A percentile compares a stretch with the other conserved stretches of the same genome.
Evolutionary conservation across 176 grass and related monocot species (phyloP).

Genomic region (Oropetium thomaeum): DNA sequence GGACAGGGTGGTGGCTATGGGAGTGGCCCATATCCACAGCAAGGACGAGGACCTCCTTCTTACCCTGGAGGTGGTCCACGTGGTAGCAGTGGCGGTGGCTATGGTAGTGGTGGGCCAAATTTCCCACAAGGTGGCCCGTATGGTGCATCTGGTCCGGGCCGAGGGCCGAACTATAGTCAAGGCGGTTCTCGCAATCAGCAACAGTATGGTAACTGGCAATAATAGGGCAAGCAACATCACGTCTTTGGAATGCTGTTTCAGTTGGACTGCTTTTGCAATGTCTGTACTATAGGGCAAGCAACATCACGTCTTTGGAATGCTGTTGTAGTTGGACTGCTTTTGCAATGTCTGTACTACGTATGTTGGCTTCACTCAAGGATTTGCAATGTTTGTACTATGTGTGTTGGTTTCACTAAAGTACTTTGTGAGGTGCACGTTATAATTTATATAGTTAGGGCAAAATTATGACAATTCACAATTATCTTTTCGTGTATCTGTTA

Average conservation of each 20-base stretch:
- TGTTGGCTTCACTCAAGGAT: no score
- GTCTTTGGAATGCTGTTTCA: not conserved
- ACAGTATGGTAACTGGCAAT: constrained; percentile 77
- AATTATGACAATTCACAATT: not conserved
- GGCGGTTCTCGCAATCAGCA: constrained; percentile 65
- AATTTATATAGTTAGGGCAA: not conserved
- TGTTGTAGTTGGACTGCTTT: not conserved
- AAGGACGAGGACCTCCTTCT: constrained; percentile 59
- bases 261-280: not conserved
- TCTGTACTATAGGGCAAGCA: not conserved
- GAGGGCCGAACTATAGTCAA: constrained; percentile 56
- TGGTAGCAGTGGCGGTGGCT: constrained; percentile 34
- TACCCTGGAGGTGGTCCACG: constrained; percentile 53
- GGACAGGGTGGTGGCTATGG: constrained; percentile 71
- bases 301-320: not conserved
- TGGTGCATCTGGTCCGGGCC: constrained; percentile 58
- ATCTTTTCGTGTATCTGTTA: not conserved
- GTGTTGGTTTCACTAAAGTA: not conserved
- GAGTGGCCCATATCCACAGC: constrained; percentile 63
- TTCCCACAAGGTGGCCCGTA: constrained; percentile 63
- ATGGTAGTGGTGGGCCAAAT: constrained; percentile 57
- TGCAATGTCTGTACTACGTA: not conserved
- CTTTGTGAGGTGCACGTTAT: not conserved
- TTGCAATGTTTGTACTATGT: not conserved
- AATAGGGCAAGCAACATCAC: constrained; percentile 8